These are phyloP conservation scores for Clitoria ternatea DNA, from an alignment of 306 rosid species.

Conservation along the genomic window DNA sequence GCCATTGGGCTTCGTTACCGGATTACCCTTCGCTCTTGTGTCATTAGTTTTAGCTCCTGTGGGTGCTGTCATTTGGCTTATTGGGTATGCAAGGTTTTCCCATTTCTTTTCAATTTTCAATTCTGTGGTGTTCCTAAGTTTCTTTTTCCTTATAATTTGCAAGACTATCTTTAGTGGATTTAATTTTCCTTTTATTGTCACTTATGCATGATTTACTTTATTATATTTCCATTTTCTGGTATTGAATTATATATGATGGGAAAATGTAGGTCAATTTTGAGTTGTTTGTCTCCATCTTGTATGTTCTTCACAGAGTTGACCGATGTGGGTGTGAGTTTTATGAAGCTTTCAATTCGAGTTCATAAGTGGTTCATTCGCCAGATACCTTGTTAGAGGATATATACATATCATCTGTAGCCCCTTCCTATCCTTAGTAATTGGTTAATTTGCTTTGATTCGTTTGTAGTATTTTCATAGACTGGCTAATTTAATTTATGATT, in stretches of 20 bases:
- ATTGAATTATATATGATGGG: background rate
- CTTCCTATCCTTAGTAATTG: background rate
- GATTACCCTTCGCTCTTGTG: constrained; percentile 68
- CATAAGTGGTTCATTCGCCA: constrained; percentile 51
- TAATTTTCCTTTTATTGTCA: background rate
- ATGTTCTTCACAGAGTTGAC: constrained; percentile 43
- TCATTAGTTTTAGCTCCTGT: constrained; percentile 47
- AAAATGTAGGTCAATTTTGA: constrained; percentile 52
- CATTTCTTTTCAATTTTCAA: background rate
- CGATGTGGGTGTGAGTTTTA: constrained; percentile 46
- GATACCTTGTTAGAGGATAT: constrained; percentile 55
- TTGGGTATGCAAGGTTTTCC: constrained; percentile 45
- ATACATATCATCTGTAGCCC: background rate
- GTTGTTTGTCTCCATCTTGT: constrained; percentile 85
- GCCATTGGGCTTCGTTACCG: constrained; percentile 74
- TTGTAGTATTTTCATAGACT: background rate
- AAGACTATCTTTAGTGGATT: background rate
- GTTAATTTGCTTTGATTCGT: background rate
- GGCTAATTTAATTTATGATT: background rate
- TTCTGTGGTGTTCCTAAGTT: constrained; percentile 21
- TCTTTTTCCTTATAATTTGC: constrained; percentile 14
- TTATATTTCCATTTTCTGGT: background rate
- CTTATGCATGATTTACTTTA: background rate
- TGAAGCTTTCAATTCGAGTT: constrained; percentile 58
- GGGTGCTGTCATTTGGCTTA: constrained; percentile 64